phyloP scores from a whole-genome alignment of 257 asterid genomes.

The Solanum boliviense region DNA sequence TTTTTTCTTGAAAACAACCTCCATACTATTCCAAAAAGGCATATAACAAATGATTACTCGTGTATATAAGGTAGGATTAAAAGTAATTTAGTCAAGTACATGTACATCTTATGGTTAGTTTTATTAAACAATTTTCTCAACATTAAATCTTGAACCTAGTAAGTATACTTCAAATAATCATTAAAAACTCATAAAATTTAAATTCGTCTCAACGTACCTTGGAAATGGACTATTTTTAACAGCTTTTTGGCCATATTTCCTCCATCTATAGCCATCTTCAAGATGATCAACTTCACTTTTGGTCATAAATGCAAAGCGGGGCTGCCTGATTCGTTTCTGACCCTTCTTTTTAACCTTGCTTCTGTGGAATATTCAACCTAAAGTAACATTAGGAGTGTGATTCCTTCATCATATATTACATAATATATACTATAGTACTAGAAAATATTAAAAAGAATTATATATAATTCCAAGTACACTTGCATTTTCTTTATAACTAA shows the following conservation, averaged over 20 bases:
- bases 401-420: neutral
- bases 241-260: slow-evolving; percentile 87
- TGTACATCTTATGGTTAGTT: neutral
- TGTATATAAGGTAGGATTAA: neutral
- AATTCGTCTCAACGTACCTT: slow-evolving; percentile 20
- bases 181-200: neutral
- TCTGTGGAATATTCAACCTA: slow-evolving; percentile 20
- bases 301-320: slow-evolving; percentile 74
- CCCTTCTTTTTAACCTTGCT: slow-evolving; percentile 63
- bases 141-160: neutral
- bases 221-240: slow-evolving; percentile 80
- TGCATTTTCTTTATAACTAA: neutral
- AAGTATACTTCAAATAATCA: neutral
- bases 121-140: neutral
- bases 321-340: slow-evolving; percentile 52
- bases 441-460: neutral
- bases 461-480: neutral
- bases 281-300: slow-evolving; percentile 84
- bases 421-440: neutral
- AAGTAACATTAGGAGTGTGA: neutral
- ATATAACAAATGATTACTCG: neutral
- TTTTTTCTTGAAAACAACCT: too few species aligned
- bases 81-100: neutral
- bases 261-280: slow-evolving; percentile 90
- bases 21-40: neutral